These are phyloP conservation scores for Articulospora tetracladia DNA, from an alignment of 495 filamentous ascomycete species.

Conservation along the genomic window DNA sequence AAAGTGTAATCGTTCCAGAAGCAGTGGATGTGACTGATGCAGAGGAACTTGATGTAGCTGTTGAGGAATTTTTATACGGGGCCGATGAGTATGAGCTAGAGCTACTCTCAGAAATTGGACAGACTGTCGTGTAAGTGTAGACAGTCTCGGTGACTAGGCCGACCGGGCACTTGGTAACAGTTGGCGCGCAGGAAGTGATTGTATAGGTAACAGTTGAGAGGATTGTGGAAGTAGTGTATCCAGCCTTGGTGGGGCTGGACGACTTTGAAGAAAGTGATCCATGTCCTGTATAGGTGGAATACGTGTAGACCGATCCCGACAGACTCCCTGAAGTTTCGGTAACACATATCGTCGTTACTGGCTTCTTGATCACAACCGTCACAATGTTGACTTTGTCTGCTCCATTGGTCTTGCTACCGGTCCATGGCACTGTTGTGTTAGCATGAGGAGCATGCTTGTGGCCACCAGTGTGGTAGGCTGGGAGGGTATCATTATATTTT, in stretches of 20 bases:
- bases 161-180: constrained; percentile 51
- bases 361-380: background rate
- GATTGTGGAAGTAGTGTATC: constrained; percentile 42
- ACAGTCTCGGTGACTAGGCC: constrained; percentile 30
- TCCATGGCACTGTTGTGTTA: background rate
- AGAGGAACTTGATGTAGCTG: background rate
- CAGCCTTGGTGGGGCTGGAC: background rate
- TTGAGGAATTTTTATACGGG: background rate
- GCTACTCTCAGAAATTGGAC: background rate
- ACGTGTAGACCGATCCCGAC: background rate
- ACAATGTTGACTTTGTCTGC: background rate
- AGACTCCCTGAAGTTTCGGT: background rate
- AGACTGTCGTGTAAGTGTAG: background rate
- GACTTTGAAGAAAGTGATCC: background rate
- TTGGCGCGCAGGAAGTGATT: constrained; percentile 52
- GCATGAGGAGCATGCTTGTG: background rate
- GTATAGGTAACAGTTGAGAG: constrained; percentile 52
- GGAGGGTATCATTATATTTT: background rate
- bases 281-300: background rate
- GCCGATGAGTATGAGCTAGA: background rate
- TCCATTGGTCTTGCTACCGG: background rate
- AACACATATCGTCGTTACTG: background rate
- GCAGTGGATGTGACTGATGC: background rate
- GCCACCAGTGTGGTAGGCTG: background rate
- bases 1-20: background rate